These are phyloP conservation scores for Starmerella powellii DNA, from an alignment of 805 yeast genomes.

Conservation along the genomic window DNA sequence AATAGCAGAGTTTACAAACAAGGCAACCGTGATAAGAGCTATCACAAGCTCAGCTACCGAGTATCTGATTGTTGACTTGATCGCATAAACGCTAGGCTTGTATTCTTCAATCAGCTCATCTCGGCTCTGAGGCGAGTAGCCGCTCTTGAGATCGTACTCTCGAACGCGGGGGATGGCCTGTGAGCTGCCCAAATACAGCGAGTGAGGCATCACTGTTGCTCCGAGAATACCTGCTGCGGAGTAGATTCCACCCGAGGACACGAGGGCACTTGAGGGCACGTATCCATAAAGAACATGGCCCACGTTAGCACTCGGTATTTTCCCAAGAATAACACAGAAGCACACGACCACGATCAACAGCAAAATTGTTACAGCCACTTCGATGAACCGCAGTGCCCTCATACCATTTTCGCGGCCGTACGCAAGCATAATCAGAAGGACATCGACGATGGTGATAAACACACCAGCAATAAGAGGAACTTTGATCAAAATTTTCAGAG, in stretches of 20 bases:
- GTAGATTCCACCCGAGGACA: slow-evolving; percentile 57
- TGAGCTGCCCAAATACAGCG: slow-evolving; percentile 76
- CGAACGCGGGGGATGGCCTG: slow-evolving; percentile 75
- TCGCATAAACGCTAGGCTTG: slow-evolving; percentile 61
- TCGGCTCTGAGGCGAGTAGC: slow-evolving; percentile 29
- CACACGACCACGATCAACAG: slow-evolving; percentile 77
- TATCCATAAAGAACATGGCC: slow-evolving; percentile 61
- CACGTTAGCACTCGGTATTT: slow-evolving; percentile 45
- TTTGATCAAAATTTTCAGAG: slow-evolving; percentile 68
- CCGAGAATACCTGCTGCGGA: slow-evolving; percentile 78
- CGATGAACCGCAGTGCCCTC: slow-evolving; percentile 65
- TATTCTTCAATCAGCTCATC: slow-evolving; percentile 33
- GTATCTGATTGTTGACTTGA: slow-evolving; percentile 56
- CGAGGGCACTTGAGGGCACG: slow-evolving; percentile 39
- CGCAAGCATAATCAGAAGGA: slow-evolving; percentile 71
- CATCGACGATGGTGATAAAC: slow-evolving; percentile 72
- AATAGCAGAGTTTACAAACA: slow-evolving; percentile 78
- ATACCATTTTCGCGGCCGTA: slow-evolving; percentile 79
- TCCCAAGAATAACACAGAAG: slow-evolving; percentile 63
- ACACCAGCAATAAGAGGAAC: slow-evolving; percentile 80
- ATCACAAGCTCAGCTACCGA: slow-evolving; percentile 59
- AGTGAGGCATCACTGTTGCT: slow-evolving; percentile 93
- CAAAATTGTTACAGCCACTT: slow-evolving; percentile 62
- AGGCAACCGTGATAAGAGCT: slow-evolving; percentile 66
- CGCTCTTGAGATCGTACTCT: slow-evolving; percentile 61